Base-by-base conservation (phyloP, 768 basidiomycete genomes). In the Auricularia sp. region DNA sequence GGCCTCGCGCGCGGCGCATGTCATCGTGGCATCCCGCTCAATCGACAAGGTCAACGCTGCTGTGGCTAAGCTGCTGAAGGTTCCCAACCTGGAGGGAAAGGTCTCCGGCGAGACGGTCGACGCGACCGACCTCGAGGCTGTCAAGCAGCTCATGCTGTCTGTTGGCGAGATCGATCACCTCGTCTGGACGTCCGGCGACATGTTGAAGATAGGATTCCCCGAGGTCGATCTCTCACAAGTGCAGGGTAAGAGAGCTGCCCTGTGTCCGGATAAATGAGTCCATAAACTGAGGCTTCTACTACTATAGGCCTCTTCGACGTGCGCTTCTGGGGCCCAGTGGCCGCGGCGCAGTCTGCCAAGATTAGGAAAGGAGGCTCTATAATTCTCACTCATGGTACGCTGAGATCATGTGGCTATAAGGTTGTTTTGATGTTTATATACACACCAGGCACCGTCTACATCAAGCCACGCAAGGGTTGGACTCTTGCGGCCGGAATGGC, bases 141-240 rank as follows among this genome's bases (percentile, higher is more conserved):
- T 67, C 6, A 8, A 63, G 47, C 53, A 23, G 44, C 58, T 67
- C 51, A 36, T 67, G 39, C 63, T 47, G 23, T 16, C 34, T 3
- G 51, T 68, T 12, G 66, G 66, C 14, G 58, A 68, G 51, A 62
- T 66, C 35, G 66, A 68, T 39, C 67, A 66, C 62, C 35, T 68
- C 21, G 63, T 68, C 16, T 43, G 36, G 33, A 66, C 66, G 18
- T 61, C 65, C 42, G 66, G 66, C 18, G 65, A 63, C 18, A 3
- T 12, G 36, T 36, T 65, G 5, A 64, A 65, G 18, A 59, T 29
- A 14, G 56, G 56, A 10, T 44, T 44, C 43, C 43, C 43, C 11
- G 43, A 44, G 11, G 43, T 44, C 43, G 43, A 44, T 18, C 10
- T 44, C 18, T 10, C 10, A 11, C 43, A 44, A 18, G 10, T 18